A percentile compares a stretch with the other conserved stretches of the same genome.
These are phyloP conservation scores for Glycine latifolia DNA, from an alignment of 306 rosid genomes.

Conservation along the genomic window DNA sequence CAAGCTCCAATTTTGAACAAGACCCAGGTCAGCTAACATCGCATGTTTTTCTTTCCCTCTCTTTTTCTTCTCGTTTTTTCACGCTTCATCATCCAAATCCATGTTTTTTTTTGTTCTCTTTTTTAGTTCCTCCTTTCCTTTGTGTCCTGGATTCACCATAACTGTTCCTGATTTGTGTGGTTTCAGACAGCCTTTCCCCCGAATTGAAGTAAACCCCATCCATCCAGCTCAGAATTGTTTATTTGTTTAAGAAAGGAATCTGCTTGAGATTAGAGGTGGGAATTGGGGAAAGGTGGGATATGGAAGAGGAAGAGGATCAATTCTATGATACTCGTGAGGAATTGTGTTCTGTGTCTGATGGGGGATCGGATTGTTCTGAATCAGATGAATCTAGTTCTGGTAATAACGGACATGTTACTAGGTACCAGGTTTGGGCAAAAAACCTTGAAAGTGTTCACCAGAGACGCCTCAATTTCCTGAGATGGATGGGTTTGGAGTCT, in stretches of 20 bases:
- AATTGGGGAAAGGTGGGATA: slow-evolving; percentile 38
- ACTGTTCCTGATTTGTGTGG: slow-evolving; percentile 33
- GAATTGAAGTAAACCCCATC: slow-evolving; percentile 9
- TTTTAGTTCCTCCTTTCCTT: background rate
- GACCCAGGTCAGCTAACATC: slow-evolving; percentile 28
- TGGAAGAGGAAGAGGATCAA: slow-evolving; percentile 62
- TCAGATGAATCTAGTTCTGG: slow-evolving; percentile 55
- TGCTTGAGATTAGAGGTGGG: slow-evolving; percentile 12
- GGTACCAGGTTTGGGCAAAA: slow-evolving; percentile 57
- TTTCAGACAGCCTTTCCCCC: slow-evolving; percentile 48
- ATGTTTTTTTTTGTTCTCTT: background rate
- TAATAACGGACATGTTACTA: slow-evolving; percentile 27
- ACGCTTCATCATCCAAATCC: slow-evolving; percentile 10
- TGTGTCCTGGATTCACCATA: background rate
- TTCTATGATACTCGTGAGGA: slow-evolving; percentile 82
- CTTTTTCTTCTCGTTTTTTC: background rate
- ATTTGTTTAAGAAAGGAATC: slow-evolving; percentile 39
- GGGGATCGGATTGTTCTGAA: slow-evolving; percentile 58
- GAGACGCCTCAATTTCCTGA: slow-evolving; percentile 68
- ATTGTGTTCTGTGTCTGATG: slow-evolving; percentile 71
- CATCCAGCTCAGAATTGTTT: slow-evolving; percentile 1
- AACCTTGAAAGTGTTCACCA: slow-evolving; percentile 62
- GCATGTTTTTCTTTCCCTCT: background rate
- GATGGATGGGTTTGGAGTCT: slow-evolving; percentile 68
- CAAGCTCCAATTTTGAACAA: slow-evolving; percentile 33